phyloP scores from a whole-genome alignment of 306 rosid genomes.

The Oemleria cerasiformis region DNA sequence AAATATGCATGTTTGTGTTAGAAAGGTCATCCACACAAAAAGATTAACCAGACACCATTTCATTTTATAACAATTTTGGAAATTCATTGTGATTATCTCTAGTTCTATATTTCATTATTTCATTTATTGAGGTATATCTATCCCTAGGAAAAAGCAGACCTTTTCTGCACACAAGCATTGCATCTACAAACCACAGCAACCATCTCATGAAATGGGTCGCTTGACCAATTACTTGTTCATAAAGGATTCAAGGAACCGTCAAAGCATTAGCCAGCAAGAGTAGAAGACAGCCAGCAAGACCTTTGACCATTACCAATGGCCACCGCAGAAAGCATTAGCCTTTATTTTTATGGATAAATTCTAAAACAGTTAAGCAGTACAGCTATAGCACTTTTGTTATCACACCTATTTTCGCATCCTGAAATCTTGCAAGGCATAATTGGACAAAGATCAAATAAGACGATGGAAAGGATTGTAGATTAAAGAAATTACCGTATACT shows the following conservation, averaged over 20 bases:
- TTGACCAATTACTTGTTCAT: not conserved
- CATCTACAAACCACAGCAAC: not conserved
- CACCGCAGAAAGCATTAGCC: not conserved
- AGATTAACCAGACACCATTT: conserved; percentile 3
- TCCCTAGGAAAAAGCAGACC: not conserved
- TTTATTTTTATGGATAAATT: conserved; percentile 4
- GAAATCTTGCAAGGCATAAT: conserved; percentile 16
- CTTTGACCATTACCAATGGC: not conserved
- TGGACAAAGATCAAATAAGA: conserved; percentile 12
- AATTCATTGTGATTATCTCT: not conserved
- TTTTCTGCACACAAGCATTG: not conserved
- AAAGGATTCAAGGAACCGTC: not conserved
- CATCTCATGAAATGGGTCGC: not conserved
- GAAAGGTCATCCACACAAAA: not conserved
- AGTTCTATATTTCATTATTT: not conserved
- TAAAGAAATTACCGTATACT: conserved; percentile 69
- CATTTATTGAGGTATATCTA: not conserved
- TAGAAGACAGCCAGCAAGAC: not conserved
- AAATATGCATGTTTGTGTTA: not conserved
- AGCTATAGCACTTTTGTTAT: not conserved
- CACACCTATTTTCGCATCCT: not conserved
- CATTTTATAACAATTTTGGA: not conserved
- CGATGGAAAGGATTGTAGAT: conserved; percentile 18
- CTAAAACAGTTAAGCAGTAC: not conserved
- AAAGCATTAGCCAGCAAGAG: too few relatives aligned